Conservation (phyloP, 352 stramenopile species). For the Poterioochromonas sp. region DNA sequence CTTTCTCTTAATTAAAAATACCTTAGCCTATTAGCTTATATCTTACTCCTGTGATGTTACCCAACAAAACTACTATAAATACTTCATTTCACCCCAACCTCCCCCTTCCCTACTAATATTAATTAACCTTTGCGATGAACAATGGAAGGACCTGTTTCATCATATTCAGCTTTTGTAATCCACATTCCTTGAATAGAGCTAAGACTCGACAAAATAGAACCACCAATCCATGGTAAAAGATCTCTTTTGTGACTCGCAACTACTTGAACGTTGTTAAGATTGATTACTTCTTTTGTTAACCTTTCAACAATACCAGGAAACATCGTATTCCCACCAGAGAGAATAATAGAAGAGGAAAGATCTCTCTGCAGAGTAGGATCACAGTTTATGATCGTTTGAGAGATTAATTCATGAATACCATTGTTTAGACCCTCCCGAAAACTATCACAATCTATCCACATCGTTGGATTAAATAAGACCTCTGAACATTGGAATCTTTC, state of each 20-base stretch:
- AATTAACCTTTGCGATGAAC: constrained; percentile 89
- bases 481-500: constrained; percentile 86
- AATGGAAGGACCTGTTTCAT: constrained; percentile 88
- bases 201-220: constrained; percentile 87
- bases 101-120: too few species aligned
- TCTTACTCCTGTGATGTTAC: too few species aligned
- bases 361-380: constrained; percentile 81
- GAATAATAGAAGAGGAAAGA: constrained; percentile 88
- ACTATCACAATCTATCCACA: constrained; percentile 67
- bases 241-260: constrained; percentile 77
- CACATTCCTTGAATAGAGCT: constrained; percentile 96
- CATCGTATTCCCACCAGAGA: constrained; percentile 89
- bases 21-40: too few species aligned
- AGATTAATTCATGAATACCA: constrained; percentile 74
- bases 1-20: too few species aligned
- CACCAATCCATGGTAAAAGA: constrained; percentile 94
- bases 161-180: constrained; percentile 94
- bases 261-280: constrained; percentile 90
- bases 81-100: too few species aligned
- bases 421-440: too few species aligned
- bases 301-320: constrained; percentile 81
- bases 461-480: constrained; percentile 85
- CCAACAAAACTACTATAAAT: too few species aligned
- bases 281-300: constrained; percentile 81
- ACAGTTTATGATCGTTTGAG: constrained; percentile 76